A percentile compares a stretch with the other conserved stretches of the same genome.
Conservation (phyloP, 768 basidiomycete genomes). For the Trametes sanguinea region DNA sequence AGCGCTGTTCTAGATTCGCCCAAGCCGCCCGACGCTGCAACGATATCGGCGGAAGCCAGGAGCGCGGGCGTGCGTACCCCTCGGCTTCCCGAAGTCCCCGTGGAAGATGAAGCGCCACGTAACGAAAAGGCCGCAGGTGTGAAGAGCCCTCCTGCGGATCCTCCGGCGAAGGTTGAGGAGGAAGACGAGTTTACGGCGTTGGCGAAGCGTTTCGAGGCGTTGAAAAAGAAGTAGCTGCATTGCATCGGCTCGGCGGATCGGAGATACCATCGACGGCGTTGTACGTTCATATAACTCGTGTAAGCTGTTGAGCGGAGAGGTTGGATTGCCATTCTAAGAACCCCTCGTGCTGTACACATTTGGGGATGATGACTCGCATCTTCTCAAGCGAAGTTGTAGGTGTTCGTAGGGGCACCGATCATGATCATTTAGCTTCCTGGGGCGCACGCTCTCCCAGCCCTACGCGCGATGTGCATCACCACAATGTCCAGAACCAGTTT, state of each 20-base stretch:
- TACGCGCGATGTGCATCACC: too few relatives aligned
- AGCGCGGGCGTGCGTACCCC: conserved; percentile 37
- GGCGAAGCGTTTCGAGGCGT: conserved; percentile 76
- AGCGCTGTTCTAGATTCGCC: conserved; percentile 4
- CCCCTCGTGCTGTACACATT: too few relatives aligned
- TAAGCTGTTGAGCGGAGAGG: neutral
- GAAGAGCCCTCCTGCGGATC: conserved; percentile 23
- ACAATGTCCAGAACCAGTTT: too few relatives aligned
- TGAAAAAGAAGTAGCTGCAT: conserved; percentile 69
- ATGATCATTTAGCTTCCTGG: too few relatives aligned
- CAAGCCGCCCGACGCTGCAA: conserved; percentile 26
- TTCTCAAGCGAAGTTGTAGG: too few relatives aligned
- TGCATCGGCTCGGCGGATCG: neutral
- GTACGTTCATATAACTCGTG: neutral
- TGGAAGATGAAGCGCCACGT: conserved; percentile 44
- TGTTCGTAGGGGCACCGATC: too few relatives aligned
- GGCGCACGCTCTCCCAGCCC: too few relatives aligned
- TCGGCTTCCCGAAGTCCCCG: conserved; percentile 54
- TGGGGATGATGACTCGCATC: too few relatives aligned
- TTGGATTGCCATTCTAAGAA: neutral
- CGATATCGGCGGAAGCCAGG: conserved; percentile 34
- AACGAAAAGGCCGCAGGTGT: conserved; percentile 27
- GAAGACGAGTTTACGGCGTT: conserved; percentile 79
- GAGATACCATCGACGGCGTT: conserved; percentile 7
- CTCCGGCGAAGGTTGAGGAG: conserved; percentile 33